Conservation (phyloP, 176 grass and related monocot genomes). For the Carex kokanica region DNA sequence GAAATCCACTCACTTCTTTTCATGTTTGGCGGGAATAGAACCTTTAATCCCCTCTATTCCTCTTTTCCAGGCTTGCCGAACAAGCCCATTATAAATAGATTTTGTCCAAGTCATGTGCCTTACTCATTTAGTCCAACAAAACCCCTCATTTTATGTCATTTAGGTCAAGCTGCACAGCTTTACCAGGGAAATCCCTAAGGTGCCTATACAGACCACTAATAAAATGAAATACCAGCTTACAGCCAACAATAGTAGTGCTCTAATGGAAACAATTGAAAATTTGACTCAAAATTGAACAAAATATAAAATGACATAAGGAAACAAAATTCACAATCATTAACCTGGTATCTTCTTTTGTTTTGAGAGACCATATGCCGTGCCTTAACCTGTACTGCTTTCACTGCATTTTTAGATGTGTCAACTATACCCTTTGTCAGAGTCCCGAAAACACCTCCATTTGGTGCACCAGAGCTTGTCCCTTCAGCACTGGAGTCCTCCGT, state of each 20-base stretch:
- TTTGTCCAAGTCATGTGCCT: neutral
- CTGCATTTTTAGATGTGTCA: constrained; percentile 90
- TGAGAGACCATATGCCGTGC: constrained; percentile 96
- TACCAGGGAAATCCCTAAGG: neutral
- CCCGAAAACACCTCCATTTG: constrained; percentile 69
- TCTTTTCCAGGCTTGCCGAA: too few species aligned
- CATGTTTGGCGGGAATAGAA: too few species aligned
- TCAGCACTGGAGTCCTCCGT: constrained; percentile 48
- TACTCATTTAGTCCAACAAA: neutral
- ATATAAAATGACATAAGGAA: neutral
- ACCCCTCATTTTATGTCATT: neutral
- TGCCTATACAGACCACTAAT: neutral
- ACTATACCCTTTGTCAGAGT: constrained; percentile 87
- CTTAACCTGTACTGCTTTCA: constrained; percentile 97
- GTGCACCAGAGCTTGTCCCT: constrained; percentile 42
- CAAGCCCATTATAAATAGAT: too few species aligned
- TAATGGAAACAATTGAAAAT: neutral
- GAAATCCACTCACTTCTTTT: too few species aligned
- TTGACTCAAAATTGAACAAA: neutral
- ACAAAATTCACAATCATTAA: constrained; percentile 23
- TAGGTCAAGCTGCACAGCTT: neutral
- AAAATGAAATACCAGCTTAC: neutral
- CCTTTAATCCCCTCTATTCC: too few species aligned
- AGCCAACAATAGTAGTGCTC: neutral
- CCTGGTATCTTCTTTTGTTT: constrained; percentile 98